Percentiles rank a stretch among this genome's conserved stretches.
These are phyloP conservation scores for Irpex sp. DNA, from an alignment of 1,284 basidiomycete species.

Conservation along the genomic window DNA sequence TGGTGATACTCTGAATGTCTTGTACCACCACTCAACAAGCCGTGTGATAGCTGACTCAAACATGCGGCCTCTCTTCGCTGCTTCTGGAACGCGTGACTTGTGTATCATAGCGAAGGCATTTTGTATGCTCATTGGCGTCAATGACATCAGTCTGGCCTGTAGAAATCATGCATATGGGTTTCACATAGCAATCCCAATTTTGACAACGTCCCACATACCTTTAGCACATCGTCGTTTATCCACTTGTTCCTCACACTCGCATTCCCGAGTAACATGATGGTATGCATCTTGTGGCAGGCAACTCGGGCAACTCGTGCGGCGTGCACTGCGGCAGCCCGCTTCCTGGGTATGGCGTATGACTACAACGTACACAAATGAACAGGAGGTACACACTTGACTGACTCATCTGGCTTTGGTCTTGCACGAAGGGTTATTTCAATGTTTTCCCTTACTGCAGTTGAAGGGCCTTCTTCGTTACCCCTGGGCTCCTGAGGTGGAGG, in stretches of 20 bases:
- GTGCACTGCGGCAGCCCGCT: slow-evolving; percentile 40
- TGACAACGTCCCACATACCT: slow-evolving; percentile 48
- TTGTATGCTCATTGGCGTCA: slow-evolving; percentile 78
- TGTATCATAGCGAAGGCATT: slow-evolving; percentile 77
- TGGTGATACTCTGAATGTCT: slow-evolving; percentile 57
- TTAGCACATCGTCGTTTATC: slow-evolving; percentile 81
- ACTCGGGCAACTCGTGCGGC: slow-evolving; percentile 73
- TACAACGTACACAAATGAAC: background rate
- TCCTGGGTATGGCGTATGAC: slow-evolving; percentile 32
- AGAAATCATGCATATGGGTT: background rate
- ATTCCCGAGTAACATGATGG: slow-evolving; percentile 75
- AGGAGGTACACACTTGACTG: slow-evolving; percentile 23
- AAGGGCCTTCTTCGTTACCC: slow-evolving; percentile 19
- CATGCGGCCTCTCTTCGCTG: slow-evolving; percentile 74
- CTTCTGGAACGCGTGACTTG: slow-evolving; percentile 80
- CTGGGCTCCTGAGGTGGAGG: background rate
- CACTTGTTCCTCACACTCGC: slow-evolving; percentile 79
- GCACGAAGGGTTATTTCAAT: slow-evolving; percentile 63
- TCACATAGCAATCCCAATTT: slow-evolving; percentile 13
- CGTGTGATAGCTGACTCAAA: slow-evolving; percentile 79
- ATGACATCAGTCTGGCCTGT: slow-evolving; percentile 81
- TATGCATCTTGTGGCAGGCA: slow-evolving; percentile 85
- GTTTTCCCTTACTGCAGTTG: slow-evolving; percentile 15
- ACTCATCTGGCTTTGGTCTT: slow-evolving; percentile 33
- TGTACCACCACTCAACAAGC: slow-evolving; percentile 82